These are phyloP conservation scores for Salix suchowensis DNA, from an alignment of 345 rosid species.

Conservation along the genomic window DNA sequence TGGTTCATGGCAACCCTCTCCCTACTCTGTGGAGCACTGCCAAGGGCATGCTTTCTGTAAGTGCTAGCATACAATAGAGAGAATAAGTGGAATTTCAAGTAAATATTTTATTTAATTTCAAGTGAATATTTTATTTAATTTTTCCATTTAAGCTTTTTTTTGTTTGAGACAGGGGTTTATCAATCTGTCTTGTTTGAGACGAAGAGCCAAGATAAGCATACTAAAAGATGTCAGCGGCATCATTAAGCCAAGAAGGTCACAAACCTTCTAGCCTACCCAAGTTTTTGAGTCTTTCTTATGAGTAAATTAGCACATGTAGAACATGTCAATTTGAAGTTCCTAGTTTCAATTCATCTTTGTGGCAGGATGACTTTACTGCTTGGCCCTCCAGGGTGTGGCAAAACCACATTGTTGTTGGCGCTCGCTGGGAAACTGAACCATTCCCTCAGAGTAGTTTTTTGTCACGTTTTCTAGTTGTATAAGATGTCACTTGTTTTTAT, in stretches of 20 bases:
- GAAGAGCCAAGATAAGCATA: conserved; percentile 48
- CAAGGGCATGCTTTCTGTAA: conserved; percentile 41
- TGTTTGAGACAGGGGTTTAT: conserved; percentile 32
- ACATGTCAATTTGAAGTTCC: too few relatives aligned
- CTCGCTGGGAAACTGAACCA: conserved; percentile 57
- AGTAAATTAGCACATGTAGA: too few relatives aligned
- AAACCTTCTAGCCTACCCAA: neutral
- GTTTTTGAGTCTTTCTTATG: too few relatives aligned
- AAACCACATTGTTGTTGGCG: conserved; percentile 57
- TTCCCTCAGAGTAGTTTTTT: conserved; percentile 41
- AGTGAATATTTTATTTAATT: neutral
- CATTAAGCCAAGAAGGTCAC: conserved; percentile 65
- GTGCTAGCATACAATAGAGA: conserved; percentile 11
- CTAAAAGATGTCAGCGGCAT: conserved; percentile 47
- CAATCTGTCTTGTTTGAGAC: conserved; percentile 34
- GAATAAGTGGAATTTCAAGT: neutral
- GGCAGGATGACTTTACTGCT: conserved; percentile 64
- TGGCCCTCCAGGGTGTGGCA: conserved; percentile 86
- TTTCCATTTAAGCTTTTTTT: neutral
- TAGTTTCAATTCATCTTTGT: neutral
- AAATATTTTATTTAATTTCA: neutral
- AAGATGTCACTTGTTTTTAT: neutral
- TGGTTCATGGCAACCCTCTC: conserved; percentile 68
- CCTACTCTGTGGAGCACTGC: conserved; percentile 71
- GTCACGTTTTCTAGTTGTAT: neutral